Conservation (phyloP, 345 rosid species). For the Populus pruinosa region DNA sequence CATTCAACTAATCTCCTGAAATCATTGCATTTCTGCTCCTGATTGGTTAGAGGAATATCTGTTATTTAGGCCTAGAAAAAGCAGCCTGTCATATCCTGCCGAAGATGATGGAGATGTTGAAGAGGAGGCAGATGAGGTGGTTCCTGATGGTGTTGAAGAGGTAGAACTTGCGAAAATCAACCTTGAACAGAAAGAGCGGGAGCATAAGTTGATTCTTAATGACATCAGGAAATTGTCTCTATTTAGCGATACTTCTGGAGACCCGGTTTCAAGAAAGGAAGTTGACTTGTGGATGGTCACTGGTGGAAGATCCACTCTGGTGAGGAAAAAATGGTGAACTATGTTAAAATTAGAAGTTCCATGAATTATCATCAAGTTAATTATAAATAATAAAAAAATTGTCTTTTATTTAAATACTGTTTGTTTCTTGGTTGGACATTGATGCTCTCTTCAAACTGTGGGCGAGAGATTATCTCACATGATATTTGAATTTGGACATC, state of each 20-base stretch:
- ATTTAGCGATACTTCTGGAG: conserved; percentile 49
- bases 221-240: conserved; percentile 77
- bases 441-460: neutral
- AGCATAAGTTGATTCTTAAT: conserved; percentile 63
- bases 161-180: conserved; percentile 88
- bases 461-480: neutral
- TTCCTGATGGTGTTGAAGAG: conserved; percentile 96
- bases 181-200: conserved; percentile 79
- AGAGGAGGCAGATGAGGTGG: conserved; percentile 97
- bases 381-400: neutral
- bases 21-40: neutral
- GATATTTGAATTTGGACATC: no score
- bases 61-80: conserved; percentile 78
- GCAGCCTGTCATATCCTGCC: conserved; percentile 75
- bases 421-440: neutral
- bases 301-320: conserved; percentile 47
- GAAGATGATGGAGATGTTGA: conserved; percentile 97
- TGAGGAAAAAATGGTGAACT: conserved; percentile 26
- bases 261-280: conserved; percentile 32
- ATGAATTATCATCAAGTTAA: neutral
- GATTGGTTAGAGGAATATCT: conserved; percentile 17
- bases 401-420: neutral
- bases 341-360: neutral
- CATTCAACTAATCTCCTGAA: neutral
- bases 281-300: conserved; percentile 48